Percentiles rank a stretch among this genome's conserved stretches.
phyloP scores from a whole-genome alignment of 176 grass and related monocot species.

The Oryza officinalis region DNA sequence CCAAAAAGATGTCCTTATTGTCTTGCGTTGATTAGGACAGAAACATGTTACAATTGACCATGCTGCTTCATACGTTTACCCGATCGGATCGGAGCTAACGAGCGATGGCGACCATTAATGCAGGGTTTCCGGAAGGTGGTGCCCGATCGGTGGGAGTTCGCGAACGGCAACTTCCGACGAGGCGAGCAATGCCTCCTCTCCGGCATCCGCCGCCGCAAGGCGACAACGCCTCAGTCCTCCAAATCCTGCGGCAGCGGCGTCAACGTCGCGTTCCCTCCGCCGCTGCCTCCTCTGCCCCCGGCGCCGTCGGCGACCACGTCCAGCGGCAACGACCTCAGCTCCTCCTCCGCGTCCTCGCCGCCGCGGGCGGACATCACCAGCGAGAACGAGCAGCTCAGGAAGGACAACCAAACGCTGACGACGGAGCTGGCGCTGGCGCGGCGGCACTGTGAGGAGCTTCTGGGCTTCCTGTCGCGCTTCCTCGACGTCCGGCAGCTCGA shows the following conservation, averaged over 20 bases:
- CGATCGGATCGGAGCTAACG: background rate
- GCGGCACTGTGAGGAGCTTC: conserved; percentile 63
- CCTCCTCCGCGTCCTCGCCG: conserved; percentile 59
- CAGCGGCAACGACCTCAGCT: conserved; percentile 53
- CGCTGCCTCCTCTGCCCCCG: conserved; percentile 36
- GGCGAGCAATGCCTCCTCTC: conserved; percentile 62
- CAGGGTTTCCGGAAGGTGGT: conserved; percentile 94
- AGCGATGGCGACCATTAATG: background rate
- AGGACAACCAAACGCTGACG: conserved; percentile 57
- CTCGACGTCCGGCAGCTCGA: conserved; percentile 67
- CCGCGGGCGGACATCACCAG: conserved; percentile 40
- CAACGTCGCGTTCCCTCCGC: conserved; percentile 32
- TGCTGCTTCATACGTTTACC: background rate
- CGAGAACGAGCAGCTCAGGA: conserved; percentile 73
- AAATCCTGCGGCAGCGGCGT: conserved; percentile 31
- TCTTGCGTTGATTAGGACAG: too few species aligned
- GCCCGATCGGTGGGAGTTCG: conserved; percentile 88
- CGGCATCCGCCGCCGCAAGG: conserved; percentile 64
- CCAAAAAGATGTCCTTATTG: background rate
- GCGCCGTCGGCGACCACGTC: conserved; percentile 45
- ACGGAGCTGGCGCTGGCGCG: conserved; percentile 61
- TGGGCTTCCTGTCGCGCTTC: conserved; percentile 70
- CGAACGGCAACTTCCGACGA: conserved; percentile 81
- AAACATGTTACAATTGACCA: too few species aligned
- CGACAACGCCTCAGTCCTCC: conserved; percentile 28